Evolutionary conservation across 768 basidiomycete genomes (phyloP).

Genomic region (Suillus cothurnatus): DNA sequence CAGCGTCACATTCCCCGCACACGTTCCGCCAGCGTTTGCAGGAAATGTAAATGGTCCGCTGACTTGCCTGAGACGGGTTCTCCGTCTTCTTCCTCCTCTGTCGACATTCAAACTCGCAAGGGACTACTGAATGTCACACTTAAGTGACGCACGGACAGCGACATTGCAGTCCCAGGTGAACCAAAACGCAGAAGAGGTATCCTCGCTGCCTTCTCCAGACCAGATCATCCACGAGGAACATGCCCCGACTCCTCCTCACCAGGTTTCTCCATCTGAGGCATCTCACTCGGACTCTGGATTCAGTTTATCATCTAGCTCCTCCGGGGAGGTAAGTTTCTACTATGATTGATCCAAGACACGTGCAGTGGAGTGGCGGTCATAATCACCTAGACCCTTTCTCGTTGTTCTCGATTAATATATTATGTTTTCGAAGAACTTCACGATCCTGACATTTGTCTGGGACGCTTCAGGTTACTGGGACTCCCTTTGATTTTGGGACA

Average conservation of each 20-base stretch:
- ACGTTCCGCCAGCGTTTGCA: conserved; percentile 10
- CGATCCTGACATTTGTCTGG: conserved; percentile 8
- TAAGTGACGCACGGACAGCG: background rate
- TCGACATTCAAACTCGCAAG: conserved; percentile 1
- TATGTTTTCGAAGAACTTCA: conserved; percentile 6
- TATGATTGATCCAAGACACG: conserved; percentile 8
- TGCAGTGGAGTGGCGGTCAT: conserved; percentile 8
- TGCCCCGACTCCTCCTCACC: conserved; percentile 5
- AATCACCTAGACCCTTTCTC: conserved; percentile 10
- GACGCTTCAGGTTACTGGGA: conserved; percentile 31
- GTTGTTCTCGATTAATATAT: conserved; percentile 8
- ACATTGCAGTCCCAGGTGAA: background rate
- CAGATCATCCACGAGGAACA: conserved; percentile 8
- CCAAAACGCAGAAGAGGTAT: conserved; percentile 2
- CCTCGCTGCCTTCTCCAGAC: conserved; percentile 1
- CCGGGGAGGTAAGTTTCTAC: conserved; percentile 31
- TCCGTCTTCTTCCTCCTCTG: conserved; percentile 2
- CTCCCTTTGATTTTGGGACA: conserved; percentile 36
- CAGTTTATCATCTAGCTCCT: conserved; percentile 34
- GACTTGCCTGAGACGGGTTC: conserved; percentile 4
- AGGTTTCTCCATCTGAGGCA: conserved; percentile 17
- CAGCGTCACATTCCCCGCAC: conserved; percentile 11
- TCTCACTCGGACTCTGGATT: conserved; percentile 33
- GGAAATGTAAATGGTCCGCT: conserved; percentile 6
- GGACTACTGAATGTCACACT: conserved; percentile 9